Conservation (phyloP, 116 monocot genomes). For the Papilionanthe hybrid region DNA sequence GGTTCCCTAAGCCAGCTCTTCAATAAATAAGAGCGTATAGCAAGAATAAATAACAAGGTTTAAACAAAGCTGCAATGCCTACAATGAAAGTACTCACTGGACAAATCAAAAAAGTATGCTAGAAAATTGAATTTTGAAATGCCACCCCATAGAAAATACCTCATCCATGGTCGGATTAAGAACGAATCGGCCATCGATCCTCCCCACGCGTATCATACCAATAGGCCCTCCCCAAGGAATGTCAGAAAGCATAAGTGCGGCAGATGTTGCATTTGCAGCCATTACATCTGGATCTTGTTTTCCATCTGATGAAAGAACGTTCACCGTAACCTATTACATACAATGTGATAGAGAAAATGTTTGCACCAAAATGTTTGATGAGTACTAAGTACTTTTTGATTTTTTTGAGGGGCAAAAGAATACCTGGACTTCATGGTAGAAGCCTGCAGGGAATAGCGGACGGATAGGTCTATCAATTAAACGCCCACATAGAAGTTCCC, state of each 20-base stretch:
- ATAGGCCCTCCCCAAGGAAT: conserved; percentile 97
- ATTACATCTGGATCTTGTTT: conserved; percentile 98
- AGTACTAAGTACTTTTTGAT: not conserved
- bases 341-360: conserved; percentile 10
- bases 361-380: conserved; percentile 2
- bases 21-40: not conserved
- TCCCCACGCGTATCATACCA: conserved; percentile 90
- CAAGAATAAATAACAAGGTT: not conserved
- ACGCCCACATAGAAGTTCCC: conserved; percentile 96
- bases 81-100: not conserved
- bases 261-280: conserved; percentile 98
- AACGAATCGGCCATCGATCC: conserved; percentile 85
- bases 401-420: not conserved
- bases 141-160: conserved; percentile 22
- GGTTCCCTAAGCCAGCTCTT: not conserved
- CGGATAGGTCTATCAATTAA: conserved; percentile 93
- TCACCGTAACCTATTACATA: conserved; percentile 60
- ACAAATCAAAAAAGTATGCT: not conserved
- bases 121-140: conserved; percentile 2
- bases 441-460: conserved; percentile 83
- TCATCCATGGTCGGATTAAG: conserved; percentile 91
- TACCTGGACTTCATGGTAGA: conserved; percentile 99
- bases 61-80: not conserved
- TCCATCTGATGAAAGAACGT: conserved; percentile 87
- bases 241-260: conserved; percentile 97